Evolutionary conservation across 805 yeast genomes (phyloP), one percentile per base, ranked within the genome.

Genomic region (Blastobotrys chiropterorum): DNA sequence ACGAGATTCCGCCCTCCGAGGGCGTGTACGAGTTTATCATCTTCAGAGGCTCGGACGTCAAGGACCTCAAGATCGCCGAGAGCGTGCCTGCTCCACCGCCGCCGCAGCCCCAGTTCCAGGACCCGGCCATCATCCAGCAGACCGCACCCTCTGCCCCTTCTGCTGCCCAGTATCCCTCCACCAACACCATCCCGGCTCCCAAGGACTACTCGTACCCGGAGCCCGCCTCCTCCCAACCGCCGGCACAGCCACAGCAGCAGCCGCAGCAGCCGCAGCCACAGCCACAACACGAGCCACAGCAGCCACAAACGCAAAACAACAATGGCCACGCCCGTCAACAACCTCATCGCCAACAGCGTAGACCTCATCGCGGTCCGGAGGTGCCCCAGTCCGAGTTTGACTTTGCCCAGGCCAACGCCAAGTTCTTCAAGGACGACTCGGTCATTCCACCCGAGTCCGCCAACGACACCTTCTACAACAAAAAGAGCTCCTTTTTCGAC

Each of bases 41-140:
- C 51, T 86, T 94, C 67, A 81, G 90, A 60, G 99, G 99, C 39
- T 80, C 86, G 21, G 97, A 92, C 62, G 97, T 94, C 19, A 86
- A 87, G 70, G 96, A 86, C 63, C 76, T 94, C 67, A 81, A 82
- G 59, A 94, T 94, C 51, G 75, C 92, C 62, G 97, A 90, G 56
- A 75, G 75, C 38, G 81, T 83, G 2, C 71, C 83, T 53, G 83
- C 81, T 8, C 59, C 59, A 3, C 53, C 58, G 8, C 57, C 60
- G 42, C 80, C 80, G 53, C 86, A 85, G 30, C 34, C 34, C 34
- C 53, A 57, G n/a, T 53, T 55, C 42, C 52, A 55, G 19, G 69
- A 65, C 48, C 70, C 68, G 14, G 66, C 69, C 13, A 63, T 60
- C 47, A 51, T 62, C n/a, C 65, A 62, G 61, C 71, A 66, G 59